phyloP scores from a whole-genome alignment of 2,329 filamentous ascomycete genomes.

The Alternaria triticina region DNA sequence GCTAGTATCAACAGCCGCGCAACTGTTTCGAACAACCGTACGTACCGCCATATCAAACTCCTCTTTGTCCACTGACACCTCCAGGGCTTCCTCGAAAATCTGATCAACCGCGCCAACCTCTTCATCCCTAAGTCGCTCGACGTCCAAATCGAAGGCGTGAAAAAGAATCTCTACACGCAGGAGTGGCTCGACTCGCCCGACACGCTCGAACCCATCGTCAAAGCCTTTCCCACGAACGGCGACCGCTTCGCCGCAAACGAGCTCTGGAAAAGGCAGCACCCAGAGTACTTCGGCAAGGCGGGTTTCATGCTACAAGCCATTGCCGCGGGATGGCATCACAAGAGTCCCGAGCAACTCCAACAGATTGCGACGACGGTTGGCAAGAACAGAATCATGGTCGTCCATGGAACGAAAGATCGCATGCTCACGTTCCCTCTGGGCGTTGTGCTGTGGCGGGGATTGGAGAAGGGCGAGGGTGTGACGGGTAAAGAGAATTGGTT shows the following conservation, averaged over 20 bases:
- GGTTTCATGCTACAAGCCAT: slow-evolving; percentile 80
- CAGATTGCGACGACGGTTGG: slow-evolving; percentile 73
- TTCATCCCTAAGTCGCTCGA: slow-evolving; percentile 75
- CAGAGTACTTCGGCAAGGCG: slow-evolving; percentile 64
- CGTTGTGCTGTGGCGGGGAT: slow-evolving; percentile 67
- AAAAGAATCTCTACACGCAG: slow-evolving; percentile 69
- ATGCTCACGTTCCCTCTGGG: slow-evolving; percentile 80
- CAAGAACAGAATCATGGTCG: slow-evolving; percentile 73
- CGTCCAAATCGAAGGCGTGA: slow-evolving; percentile 68
- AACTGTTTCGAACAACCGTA: slow-evolving; percentile 55
- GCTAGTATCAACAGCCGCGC: slow-evolving; percentile 57
- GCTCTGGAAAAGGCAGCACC: slow-evolving; percentile 71
- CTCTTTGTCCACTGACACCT: slow-evolving; percentile 48
- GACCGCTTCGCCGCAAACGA: slow-evolving; percentile 85
- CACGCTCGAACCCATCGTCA: slow-evolving; percentile 49
- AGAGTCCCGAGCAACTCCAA: slow-evolving; percentile 69
- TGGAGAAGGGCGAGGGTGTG: slow-evolving; percentile 62
- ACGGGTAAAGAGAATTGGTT: slow-evolving; percentile 44
- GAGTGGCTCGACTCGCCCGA: slow-evolving; percentile 70
- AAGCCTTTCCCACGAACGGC: slow-evolving; percentile 74
- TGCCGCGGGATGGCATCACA: slow-evolving; percentile 81
- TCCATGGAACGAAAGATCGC: slow-evolving; percentile 77
- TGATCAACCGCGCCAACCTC: slow-evolving; percentile 63
- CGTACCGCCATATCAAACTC: background rate
- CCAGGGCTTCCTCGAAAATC: slow-evolving; percentile 64